These are phyloP conservation scores for Clavulina sp. DNA, from an alignment of 768 basidiomycete species.

Conservation along the genomic window DNA sequence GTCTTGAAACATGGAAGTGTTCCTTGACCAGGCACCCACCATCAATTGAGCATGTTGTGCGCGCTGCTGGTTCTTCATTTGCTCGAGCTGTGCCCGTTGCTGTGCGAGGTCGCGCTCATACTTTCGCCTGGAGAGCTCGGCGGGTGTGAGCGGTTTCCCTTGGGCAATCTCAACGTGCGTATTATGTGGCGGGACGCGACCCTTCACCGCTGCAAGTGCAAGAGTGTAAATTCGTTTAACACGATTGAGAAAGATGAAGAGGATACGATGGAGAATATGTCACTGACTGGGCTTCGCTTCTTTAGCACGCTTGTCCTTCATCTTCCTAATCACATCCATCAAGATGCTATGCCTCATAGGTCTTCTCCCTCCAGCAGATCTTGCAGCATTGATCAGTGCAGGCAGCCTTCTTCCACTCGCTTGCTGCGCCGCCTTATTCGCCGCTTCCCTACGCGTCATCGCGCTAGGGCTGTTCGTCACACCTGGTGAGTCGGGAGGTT, in stretches of 20 bases:
- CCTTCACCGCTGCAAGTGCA: slow-evolving; percentile 5
- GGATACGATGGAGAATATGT: not conserved
- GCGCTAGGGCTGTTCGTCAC: not conserved
- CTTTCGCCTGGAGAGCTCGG: slow-evolving; percentile 4
- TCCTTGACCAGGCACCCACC: too few species aligned
- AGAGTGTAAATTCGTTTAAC: not conserved
- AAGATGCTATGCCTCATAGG: slow-evolving; percentile 1
- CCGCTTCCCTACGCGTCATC: not conserved
- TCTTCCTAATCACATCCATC: not conserved
- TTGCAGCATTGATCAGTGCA: not conserved
- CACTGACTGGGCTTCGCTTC: not conserved
- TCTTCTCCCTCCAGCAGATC: too few species aligned
- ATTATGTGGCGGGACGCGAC: slow-evolving; percentile 2
- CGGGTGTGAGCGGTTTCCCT: not conserved
- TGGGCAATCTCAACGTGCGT: slow-evolving; percentile 7
- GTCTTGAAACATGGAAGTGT: too few species aligned
- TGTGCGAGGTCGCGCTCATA: slow-evolving; percentile 7
- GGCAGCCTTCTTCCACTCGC: not conserved
- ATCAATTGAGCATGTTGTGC: slow-evolving; percentile 3
- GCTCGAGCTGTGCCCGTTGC: slow-evolving; percentile 1
- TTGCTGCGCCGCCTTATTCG: not conserved
- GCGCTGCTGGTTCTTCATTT: slow-evolving; percentile 3
- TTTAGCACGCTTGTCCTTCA: not conserved
- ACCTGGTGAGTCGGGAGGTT: not conserved
- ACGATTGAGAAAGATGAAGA: not conserved